phyloP scores from a whole-genome alignment of 768 basidiomycete species.

The Pisolithus orientalis region DNA sequence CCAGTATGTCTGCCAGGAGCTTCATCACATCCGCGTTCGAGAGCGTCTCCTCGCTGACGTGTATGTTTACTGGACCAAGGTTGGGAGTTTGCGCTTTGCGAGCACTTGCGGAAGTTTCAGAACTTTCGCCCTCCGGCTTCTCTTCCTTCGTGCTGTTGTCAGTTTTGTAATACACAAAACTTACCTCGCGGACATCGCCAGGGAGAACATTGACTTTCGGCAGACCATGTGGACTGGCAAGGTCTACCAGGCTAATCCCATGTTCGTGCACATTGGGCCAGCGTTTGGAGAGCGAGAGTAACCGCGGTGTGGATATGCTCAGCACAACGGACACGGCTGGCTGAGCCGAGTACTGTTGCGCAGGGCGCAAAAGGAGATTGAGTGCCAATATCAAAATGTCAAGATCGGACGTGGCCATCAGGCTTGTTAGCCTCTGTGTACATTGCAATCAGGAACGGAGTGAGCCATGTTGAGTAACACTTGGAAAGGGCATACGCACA shows the following conservation, averaged over 20 bases:
- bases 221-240: constrained; percentile 51
- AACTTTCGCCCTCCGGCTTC: constrained; percentile 36
- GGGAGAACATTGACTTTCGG: constrained; percentile 59
- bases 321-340: constrained; percentile 77
- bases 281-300: constrained; percentile 77
- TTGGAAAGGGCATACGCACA: constrained; percentile 46
- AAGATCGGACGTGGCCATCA: constrained; percentile 84
- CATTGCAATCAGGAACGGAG: constrained; percentile 1
- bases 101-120: constrained; percentile 41
- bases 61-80: constrained; percentile 51
- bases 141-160: constrained; percentile 43
- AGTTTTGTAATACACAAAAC: constrained; percentile 75
- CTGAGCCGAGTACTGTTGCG: constrained; percentile 90
- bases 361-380: constrained; percentile 83
- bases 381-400: constrained; percentile 81
- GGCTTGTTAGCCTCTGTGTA: constrained; percentile 76
- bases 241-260: constrained; percentile 68
- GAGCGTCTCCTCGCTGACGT: constrained; percentile 56
- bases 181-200: constrained; percentile 68
- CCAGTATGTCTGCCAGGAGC: constrained; percentile 67
- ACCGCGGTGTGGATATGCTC: constrained; percentile 74
- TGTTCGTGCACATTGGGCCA: constrained; percentile 82
- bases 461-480: constrained; percentile 1
- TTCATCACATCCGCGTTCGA: constrained; percentile 63
- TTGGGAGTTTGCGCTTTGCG: constrained; percentile 40